Evolutionary conservation across 1,139 yeast genomes (phyloP).

Genomic region (Diutina sp.): DNA sequence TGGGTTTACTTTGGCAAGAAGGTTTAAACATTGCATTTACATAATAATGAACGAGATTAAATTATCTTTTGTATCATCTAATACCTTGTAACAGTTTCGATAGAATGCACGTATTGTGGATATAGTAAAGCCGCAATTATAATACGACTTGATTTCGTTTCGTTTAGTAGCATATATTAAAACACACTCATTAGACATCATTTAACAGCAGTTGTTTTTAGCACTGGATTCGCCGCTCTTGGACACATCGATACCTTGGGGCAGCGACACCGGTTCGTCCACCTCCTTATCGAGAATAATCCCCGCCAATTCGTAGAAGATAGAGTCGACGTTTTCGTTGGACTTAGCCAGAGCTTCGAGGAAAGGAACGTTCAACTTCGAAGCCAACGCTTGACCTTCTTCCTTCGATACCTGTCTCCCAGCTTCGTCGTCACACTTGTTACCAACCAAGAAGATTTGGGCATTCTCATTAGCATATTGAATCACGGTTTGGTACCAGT

Average conservation of each 20-base stretch:
- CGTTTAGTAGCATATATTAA: background rate
- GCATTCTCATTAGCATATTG: conserved; percentile 97
- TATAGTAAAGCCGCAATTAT: no score
- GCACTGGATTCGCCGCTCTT: conserved; percentile 16
- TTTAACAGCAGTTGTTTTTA: conserved; percentile 29
- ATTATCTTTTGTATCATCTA: no score
- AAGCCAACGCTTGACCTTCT: conserved; percentile 86
- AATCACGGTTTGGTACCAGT: conserved; percentile 90
- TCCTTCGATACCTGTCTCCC: conserved; percentile 66
- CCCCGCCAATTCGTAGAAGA: conserved; percentile 84
- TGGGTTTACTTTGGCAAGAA: conserved; percentile 44
- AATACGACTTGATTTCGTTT: no score
- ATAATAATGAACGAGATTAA: background rate
- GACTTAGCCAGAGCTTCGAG: conserved; percentile 95
- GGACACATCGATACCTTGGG: conserved; percentile 35
- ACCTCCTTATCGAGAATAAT: conserved; percentile 71
- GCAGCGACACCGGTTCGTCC: conserved; percentile 17
- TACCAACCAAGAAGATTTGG: conserved; percentile 85
- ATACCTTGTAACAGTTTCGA: no score
- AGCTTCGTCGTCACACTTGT: conserved; percentile 83
- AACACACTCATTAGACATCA: background rate
- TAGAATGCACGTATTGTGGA: no score
- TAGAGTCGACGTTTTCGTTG: conserved; percentile 81
- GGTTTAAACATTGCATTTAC: conserved; percentile 3
- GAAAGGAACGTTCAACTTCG: conserved; percentile 78